phyloP scores from a whole-genome alignment of 495 filamentous ascomycete genomes.

The Hypomontagnella monticulosa region DNA sequence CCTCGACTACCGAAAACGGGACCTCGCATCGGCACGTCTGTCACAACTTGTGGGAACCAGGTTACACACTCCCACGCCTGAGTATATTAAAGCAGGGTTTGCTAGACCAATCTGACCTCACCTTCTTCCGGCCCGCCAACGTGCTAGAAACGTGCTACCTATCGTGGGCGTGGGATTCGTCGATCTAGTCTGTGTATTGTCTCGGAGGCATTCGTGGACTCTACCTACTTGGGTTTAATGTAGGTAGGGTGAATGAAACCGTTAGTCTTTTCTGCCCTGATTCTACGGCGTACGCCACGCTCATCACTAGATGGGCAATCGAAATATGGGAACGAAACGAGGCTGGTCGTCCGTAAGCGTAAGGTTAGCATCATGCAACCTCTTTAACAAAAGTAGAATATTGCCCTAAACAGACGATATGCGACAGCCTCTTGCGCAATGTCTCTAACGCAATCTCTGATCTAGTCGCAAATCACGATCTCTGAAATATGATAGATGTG shows the following conservation, averaged over 20 bases:
- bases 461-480: constrained; percentile 5
- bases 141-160: constrained; percentile 44
- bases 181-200: constrained; percentile 29
- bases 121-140: constrained; percentile 25
- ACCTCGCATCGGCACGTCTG: constrained; percentile 32
- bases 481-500: neutral
- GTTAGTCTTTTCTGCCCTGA: constrained; percentile 19
- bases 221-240: constrained; percentile 25
- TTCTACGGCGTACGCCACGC: constrained; percentile 21
- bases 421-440: constrained; percentile 14
- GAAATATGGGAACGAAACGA: constrained; percentile 13
- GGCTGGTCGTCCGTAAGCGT: constrained; percentile 21
- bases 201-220: constrained; percentile 35
- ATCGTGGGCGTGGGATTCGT: constrained; percentile 42
- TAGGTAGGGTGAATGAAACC: constrained; percentile 33
- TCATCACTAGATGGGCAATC: constrained; percentile 13
- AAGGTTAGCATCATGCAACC: constrained; percentile 24
- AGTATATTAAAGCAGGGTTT: constrained; percentile 20
- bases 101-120: constrained; percentile 25
- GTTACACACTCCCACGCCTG: constrained; percentile 28
- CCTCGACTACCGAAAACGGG: constrained; percentile 39
- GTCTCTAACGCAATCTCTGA: constrained; percentile 21
- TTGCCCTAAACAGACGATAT: constrained; percentile 16
- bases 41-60: constrained; percentile 31
- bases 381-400: constrained; percentile 17